These are phyloP conservation scores for Aegilops speltoides DNA, from an alignment of 176 grass and related monocot genomes.

Conservation along the genomic window DNA sequence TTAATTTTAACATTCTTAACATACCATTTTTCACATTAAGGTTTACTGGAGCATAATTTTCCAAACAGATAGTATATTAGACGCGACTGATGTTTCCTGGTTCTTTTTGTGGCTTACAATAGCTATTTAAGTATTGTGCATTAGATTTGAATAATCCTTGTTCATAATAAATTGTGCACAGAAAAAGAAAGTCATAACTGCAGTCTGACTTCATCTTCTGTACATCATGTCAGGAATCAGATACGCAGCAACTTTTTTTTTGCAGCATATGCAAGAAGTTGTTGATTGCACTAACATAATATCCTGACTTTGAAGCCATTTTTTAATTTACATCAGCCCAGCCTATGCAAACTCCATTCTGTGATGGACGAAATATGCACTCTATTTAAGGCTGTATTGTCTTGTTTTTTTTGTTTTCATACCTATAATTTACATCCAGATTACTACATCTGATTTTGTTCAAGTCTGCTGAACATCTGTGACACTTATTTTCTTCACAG, in stretches of 20 bases:
- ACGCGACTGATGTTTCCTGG: background rate
- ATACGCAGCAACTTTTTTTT: background rate
- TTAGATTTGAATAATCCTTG: background rate
- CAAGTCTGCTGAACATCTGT: background rate
- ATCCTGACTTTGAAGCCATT: background rate
- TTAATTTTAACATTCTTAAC: background rate
- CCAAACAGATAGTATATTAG: background rate
- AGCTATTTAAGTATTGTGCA: background rate
- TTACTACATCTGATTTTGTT: background rate
- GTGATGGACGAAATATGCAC: background rate
- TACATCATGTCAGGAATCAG: background rate
- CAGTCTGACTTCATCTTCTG: background rate
- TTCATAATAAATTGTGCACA: background rate
- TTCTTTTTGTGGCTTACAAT: background rate
- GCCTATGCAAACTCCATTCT: background rate
- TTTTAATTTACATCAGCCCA: background rate
- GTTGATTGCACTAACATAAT: background rate
- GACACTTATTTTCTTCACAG: conserved; percentile 27
- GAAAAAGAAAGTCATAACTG: background rate
- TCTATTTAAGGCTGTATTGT: background rate
- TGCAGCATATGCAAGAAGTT: background rate
- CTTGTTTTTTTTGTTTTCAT: background rate
- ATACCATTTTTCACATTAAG: background rate
- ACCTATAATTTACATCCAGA: background rate
- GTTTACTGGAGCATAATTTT: background rate